Evolutionary conservation across 805 yeast species (phyloP), one percentile per base, ranked within the genome.

Genomic region (Jamesozyma gamospora): DNA sequence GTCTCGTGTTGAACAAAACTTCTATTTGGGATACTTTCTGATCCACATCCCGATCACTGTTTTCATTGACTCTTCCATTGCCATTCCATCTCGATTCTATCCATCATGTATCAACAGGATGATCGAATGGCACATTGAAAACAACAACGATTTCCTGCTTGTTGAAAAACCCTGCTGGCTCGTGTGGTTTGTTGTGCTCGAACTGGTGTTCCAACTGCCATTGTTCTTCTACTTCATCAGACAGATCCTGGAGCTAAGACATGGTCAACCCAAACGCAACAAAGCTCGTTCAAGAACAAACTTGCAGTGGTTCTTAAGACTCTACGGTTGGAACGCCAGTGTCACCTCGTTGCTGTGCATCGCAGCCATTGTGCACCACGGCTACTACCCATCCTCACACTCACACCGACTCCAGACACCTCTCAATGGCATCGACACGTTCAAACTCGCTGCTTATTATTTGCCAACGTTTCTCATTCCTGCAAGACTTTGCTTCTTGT

Each of bases 251-350:
- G n/a, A n/a, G n/a, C n/a, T n/a, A 17, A 39, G 35, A 9, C 35
- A 37, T 25, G 32, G 19, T 25, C 11, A 25, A 8, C 14, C 14
- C 30, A 28, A 28, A 28, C 6, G 12, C 25, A 17, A 4, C 25
- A 31, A 18, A 9, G 4, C 18, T 4, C 6, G n/a, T n/a, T n/a
- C n/a, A n/a, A n/a, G n/a, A n/a, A n/a, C n/a, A n/a, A n/a, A n/a
- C n/a, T 13, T 34, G 18, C 4, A 17, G 28, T 4, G 13, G 26
- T 68, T 66, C 54, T 58, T 79, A 47, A 62, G 75, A 12, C 51
- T 79, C 5, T 90, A 92, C 58, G 95, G 90, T 3, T 71, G 82
- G 50, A 86, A 85, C 53, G 97, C 96, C 0, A 65, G 80, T 4
- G 64, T 82, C 37, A 86, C 96, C 4, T 86, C 96, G 0, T 58